Base-by-base conservation (phyloP, 2,329 filamentous ascomycete genomes). In the Boeremia exigua region DNA sequence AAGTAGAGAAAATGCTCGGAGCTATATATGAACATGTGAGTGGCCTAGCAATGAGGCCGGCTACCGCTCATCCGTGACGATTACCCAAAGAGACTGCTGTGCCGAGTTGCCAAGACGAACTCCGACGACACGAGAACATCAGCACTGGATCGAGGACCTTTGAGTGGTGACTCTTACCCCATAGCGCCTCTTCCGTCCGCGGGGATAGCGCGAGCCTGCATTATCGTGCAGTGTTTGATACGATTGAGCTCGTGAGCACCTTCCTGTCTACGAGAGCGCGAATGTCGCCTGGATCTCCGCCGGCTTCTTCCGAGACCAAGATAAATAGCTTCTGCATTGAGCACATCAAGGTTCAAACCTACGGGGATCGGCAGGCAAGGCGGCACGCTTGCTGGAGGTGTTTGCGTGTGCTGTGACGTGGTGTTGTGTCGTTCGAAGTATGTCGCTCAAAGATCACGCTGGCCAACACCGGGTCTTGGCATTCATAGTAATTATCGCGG, bases 51-150 rank as follows among this genome's bases (percentile, higher is more conserved):
- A 47, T 59, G 46, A 54, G 54, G 34, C 38, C 55, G 62, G 63
- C 55, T 63, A 65, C 54, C 62, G 60, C 60, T 57, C 53, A 58
- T 63, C 52, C 60, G 62, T 54, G 47, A 54, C 43, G 44, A 47
- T 51, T 56, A 33, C 54, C 60, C 58, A 63, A 65, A 55, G 43
- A 56, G 52, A 62, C 19, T 14, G 27, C 56, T 50, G 47, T 37
- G 54, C 61, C 56, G 47, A 52, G 54, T 47, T 38, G 62, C 63
- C 63, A 65, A 66, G 53, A 61, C 46, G 34, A 33, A 49, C 30
- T 23, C 19, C 34, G 54, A 50, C 53, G 56, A 61, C 56, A 43
- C 56, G 55, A 56, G 27, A 55, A 58, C 50, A n/a, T 45, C 45
- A 37, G 47, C 25, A 33, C 14, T 14, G 29, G 14, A 34, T 15